Percentiles rank a stretch among this genome's conserved stretches.
Evolutionary conservation across 2,329 filamentous ascomycete species (phyloP).

Genomic region (Nannizziopsis barbatae): DNA sequence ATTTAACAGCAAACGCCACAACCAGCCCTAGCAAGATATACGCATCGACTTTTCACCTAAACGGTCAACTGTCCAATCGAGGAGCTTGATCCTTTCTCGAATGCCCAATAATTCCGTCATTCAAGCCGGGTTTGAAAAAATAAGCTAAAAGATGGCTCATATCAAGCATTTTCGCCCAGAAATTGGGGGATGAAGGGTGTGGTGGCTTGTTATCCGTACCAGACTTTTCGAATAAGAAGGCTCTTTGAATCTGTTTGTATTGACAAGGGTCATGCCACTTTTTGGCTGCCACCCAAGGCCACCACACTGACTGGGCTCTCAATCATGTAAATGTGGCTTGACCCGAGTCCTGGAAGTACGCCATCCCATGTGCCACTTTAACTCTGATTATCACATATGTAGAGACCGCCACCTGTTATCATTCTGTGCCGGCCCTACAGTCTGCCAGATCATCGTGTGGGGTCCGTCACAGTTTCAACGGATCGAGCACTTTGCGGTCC

Average conservation of each 20-base stretch:
- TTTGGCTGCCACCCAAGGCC: too few species aligned
- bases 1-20: slow-evolving; percentile 12
- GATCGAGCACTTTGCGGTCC: background rate
- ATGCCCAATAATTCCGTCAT: background rate
- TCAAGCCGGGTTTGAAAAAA: background rate
- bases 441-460: slow-evolving; percentile 10
- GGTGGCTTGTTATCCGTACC: background rate
- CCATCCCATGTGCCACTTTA: background rate
- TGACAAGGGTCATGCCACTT: slow-evolving; percentile 7
- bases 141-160: slow-evolving; percentile 3
- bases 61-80: background rate
- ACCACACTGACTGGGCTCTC: too few species aligned
- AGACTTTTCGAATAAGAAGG: background rate
- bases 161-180: slow-evolving; percentile 11
- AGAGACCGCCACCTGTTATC: background rate
- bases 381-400: background rate
- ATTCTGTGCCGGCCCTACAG: background rate
- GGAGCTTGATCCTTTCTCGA: background rate
- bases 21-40: slow-evolving; percentile 3
- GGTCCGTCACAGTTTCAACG: slow-evolving; percentile 1
- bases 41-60: too few species aligned
- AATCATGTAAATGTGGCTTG: too few species aligned
- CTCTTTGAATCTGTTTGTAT: background rate
- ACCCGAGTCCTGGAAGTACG: too few species aligned
- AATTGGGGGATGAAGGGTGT: background rate